Evolutionary conservation across 2,329 filamentous ascomycete species (phyloP).

Genomic region (Fusarium dimerum): DNA sequence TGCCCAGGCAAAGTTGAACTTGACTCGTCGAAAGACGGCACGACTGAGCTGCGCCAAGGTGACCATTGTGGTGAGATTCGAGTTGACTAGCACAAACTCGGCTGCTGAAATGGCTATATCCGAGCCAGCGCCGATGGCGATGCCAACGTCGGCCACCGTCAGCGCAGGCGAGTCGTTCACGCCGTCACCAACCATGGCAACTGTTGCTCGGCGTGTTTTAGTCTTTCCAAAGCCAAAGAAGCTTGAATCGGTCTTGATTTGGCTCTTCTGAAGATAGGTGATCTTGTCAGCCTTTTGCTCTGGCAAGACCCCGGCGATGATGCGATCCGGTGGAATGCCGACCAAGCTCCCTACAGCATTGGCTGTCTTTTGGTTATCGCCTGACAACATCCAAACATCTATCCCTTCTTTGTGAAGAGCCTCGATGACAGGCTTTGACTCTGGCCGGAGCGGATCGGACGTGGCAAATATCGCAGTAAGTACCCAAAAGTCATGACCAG

Average conservation of each 20-base stretch:
- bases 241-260: background rate
- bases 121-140: slow-evolving; percentile 67
- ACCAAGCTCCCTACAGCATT: slow-evolving; percentile 58
- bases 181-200: slow-evolving; percentile 72
- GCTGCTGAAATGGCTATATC: slow-evolving; percentile 68
- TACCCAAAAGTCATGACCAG: background rate
- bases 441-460: slow-evolving; percentile 46
- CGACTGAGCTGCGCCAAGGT: slow-evolving; percentile 37
- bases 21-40: slow-evolving; percentile 63
- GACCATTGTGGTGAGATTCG: slow-evolving; percentile 43
- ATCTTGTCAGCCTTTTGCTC: slow-evolving; percentile 45
- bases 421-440: slow-evolving; percentile 37
- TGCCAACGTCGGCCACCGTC: slow-evolving; percentile 65
- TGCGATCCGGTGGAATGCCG: slow-evolving; percentile 55
- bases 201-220: slow-evolving; percentile 42
- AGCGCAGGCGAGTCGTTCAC: slow-evolving; percentile 71
- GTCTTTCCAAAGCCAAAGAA: background rate
- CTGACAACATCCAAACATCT: slow-evolving; percentile 50
- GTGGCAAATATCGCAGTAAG: slow-evolving; percentile 36
- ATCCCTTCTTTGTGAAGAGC: slow-evolving; percentile 40
- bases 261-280: slow-evolving; percentile 33
- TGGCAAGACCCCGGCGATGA: slow-evolving; percentile 64
- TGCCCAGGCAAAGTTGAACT: slow-evolving; percentile 70
- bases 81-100: slow-evolving; percentile 65
- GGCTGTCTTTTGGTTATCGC: slow-evolving; percentile 54